Evolutionary conservation across 805 yeast genomes (phyloP).

Genomic region (Maudiozyma barnettii): DNA sequence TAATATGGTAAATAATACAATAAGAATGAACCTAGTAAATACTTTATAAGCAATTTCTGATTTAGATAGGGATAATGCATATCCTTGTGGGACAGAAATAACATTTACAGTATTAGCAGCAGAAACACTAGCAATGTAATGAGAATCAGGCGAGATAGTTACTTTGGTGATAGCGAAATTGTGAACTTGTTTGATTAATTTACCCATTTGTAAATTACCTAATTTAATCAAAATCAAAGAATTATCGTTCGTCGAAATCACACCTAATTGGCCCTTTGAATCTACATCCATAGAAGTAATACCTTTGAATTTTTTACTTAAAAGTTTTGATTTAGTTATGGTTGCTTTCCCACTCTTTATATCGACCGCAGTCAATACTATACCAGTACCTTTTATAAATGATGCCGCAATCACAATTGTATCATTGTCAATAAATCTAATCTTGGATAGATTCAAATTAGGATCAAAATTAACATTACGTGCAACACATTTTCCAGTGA

Average conservation of each 20-base stretch:
- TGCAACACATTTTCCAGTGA: constrained; percentile 31
- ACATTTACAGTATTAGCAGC: constrained; percentile 70
- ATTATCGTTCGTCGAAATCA: constrained; percentile 46
- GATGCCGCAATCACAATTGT: constrained; percentile 38
- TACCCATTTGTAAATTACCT: constrained; percentile 41
- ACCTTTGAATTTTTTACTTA: constrained; percentile 38
- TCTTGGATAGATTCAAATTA: constrained; percentile 26
- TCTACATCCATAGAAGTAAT: constrained; percentile 44
- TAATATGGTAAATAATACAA: constrained; percentile 15
- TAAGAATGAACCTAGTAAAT: constrained; percentile 13
- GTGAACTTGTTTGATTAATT: constrained; percentile 54
- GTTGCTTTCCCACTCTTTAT: constrained; percentile 23
- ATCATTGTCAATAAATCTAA: constrained; percentile 28
- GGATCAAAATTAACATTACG: constrained; percentile 27
- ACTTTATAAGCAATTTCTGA: constrained; percentile 13
- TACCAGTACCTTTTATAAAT: constrained; percentile 34
- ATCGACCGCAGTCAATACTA: constrained; percentile 25
- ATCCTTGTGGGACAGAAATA: constrained; percentile 47
- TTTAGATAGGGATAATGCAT: constrained; percentile 28
- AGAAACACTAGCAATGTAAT: constrained; percentile 58
- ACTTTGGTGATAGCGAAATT: constrained; percentile 70
- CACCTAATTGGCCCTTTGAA: constrained; percentile 28
- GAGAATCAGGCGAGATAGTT: constrained; percentile 57
- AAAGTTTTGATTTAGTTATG: constrained; percentile 18
- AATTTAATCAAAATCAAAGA: constrained; percentile 51